Evolutionary conservation across 306 rosid genomes (phyloP).

Genomic region (Fragaria iinumae): DNA sequence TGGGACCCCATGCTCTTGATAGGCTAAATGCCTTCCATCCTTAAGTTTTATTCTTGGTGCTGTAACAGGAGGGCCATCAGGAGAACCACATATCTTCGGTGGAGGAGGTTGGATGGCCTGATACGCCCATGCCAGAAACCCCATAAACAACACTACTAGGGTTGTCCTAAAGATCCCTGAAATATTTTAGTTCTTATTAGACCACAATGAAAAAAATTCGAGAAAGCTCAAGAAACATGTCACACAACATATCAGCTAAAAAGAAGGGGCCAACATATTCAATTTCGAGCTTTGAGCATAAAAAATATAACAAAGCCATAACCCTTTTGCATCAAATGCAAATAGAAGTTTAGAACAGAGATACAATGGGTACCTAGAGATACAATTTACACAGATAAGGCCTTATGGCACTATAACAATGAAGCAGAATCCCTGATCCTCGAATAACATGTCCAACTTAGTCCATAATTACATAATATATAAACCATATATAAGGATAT

Average conservation of each 20-base stretch:
- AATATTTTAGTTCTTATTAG: slow-evolving; percentile 19
- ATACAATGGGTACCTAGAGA: slow-evolving; percentile 9
- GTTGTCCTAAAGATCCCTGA: slow-evolving; percentile 63
- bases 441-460: neutral
- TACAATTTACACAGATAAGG: neutral
- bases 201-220: slow-evolving; percentile 2
- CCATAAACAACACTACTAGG: slow-evolving; percentile 48
- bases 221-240: neutral
- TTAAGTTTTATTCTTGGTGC: slow-evolving; percentile 71
- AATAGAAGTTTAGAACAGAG: neutral
- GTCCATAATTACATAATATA: neutral
- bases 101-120: slow-evolving; percentile 75
- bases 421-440: neutral
- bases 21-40: slow-evolving; percentile 89
- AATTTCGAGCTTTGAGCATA: slow-evolving; percentile 7
- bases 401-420: neutral
- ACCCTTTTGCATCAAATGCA: neutral
- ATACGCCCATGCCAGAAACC: slow-evolving; percentile 73
- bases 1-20: slow-evolving; percentile 72
- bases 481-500: neutral
- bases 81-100: slow-evolving; percentile 70
- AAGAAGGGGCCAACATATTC: neutral
- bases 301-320: neutral
- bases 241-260: neutral
- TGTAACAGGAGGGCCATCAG: slow-evolving; percentile 69